Conservation (phyloP, 2,329 filamentous ascomycete genomes). For the Lecanicillium sp. region DNA sequence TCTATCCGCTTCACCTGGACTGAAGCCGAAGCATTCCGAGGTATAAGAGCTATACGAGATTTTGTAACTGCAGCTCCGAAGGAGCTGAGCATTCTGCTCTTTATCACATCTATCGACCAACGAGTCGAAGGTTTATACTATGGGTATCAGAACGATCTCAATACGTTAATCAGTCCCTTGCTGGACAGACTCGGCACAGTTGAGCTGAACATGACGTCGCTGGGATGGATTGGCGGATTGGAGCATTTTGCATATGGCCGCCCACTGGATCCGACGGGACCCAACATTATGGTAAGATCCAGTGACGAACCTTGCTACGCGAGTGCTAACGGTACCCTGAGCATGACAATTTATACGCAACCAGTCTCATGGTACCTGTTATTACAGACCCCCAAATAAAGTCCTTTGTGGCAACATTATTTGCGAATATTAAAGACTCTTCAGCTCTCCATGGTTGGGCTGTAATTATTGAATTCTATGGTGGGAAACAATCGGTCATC, state of each 20-base stretch:
- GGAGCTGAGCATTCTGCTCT: constrained; percentile 27
- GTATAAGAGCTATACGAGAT: constrained; percentile 22
- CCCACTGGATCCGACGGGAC: constrained; percentile 21
- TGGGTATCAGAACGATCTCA: constrained; percentile 18
- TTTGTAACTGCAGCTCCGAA: constrained; percentile 19
- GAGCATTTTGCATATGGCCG: constrained; percentile 18
- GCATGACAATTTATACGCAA: constrained; percentile 26
- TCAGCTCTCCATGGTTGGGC: constrained; percentile 14
- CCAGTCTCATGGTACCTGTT: constrained; percentile 24
- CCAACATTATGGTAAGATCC: constrained; percentile 21
- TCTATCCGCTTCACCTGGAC: constrained; percentile 20
- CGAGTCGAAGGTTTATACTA: constrained; percentile 26
- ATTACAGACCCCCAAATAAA: constrained; percentile 20
- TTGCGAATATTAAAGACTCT: constrained; percentile 17
- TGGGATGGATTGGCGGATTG: constrained; percentile 24
- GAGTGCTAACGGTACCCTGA: constrained; percentile 13
- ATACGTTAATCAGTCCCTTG: constrained; percentile 18
- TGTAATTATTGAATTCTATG: constrained; percentile 27
- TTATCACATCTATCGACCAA: constrained; percentile 16
- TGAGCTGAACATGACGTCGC: constrained; percentile 14
- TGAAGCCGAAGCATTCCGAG: constrained; percentile 16
- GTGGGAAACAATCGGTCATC: constrained; percentile 32
- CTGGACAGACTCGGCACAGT: constrained; percentile 16
- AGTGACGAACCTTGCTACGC: background rate
- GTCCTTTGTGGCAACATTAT: constrained; percentile 19